Evolutionary conservation across 208 protist species (phyloP), one percentile per base, ranked within the genome.

Genomic region (Leishmania braziliensis): DNA sequence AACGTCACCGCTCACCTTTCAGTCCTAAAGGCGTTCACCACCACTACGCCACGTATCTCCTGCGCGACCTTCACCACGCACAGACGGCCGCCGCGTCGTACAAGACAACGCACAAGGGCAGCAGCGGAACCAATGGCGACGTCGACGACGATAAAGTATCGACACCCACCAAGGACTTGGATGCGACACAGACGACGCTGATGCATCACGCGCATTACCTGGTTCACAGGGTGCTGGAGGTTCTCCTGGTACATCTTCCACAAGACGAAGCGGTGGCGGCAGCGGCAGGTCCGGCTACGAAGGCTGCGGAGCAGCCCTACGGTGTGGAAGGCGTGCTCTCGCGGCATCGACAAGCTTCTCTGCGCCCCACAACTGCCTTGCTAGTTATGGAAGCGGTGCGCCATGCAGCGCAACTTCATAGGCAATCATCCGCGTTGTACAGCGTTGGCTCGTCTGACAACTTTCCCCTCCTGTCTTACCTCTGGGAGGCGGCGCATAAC

Each of bases 181-280:
- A 36, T 8, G 36, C 69, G 20, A 46, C 26, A 54, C 12, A 6
- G 43, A 26, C 51, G 29, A 33, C 71, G 51, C 8, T 18, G 54
- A 58, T 33, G 36, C 74, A 77, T 48, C 54, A 56, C 23, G 56
- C 53, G 18, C 53, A n/a, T 26, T 70, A 58, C n/a, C 56, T 87
- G 26, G 51, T 89, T 26, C 76, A 85, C 26, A 33, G 43, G 1
- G 73, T 43, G 46, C 39, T 89, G 51, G 71, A 84, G 26, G 83
- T 87, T n/a, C 83, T 89, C 39, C 74, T 89, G 2, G 20, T 89
- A 5, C 79, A 89, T 18, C 75, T 75, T 39, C 80, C 79, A 63
- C 39, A 63, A 23, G 79, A 87, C 50, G 65, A 9, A 46, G 43
- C 43, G 9, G 75, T 48, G 3, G 70, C 36, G 0, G 73, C 71